Evolutionary conservation across 192 early-diverging fungal species (phyloP).

Genomic region (Mortierella hygrophila): DNA sequence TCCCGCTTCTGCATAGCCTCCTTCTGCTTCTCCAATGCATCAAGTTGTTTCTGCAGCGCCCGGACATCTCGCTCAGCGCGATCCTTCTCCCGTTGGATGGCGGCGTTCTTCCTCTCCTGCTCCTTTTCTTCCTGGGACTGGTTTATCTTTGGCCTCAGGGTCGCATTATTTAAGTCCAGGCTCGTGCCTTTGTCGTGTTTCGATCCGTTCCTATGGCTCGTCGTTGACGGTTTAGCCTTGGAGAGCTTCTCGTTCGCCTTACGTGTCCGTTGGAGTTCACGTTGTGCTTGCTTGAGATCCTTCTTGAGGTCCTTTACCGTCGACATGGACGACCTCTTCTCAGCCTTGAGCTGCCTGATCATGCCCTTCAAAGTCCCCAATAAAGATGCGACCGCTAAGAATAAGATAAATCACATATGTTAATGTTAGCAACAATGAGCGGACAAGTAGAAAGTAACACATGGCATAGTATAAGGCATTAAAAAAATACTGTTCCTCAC

Average conservation of each 20-base stretch:
- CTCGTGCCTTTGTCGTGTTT: background rate
- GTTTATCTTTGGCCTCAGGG: background rate
- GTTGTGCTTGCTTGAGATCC: constrained; percentile 21
- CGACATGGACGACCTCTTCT: constrained; percentile 23
- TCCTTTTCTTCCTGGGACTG: background rate
- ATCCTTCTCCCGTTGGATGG: constrained; percentile 26
- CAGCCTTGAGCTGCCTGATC: constrained; percentile 38
- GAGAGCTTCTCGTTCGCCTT: constrained; percentile 38
- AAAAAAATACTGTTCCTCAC: background rate
- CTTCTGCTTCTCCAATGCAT: constrained; percentile 25
- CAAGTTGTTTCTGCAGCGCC: constrained; percentile 16
- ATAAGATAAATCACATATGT: background rate
- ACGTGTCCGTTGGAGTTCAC: constrained; percentile 15
- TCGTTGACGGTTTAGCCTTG: background rate
- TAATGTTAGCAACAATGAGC: background rate
- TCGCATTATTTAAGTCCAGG: background rate
- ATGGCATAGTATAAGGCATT: background rate
- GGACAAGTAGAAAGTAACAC: background rate
- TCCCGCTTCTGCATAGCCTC: constrained; percentile 10
- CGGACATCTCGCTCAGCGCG: constrained; percentile 7
- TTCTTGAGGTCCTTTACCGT: constrained; percentile 21
- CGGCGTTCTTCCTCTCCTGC: constrained; percentile 7
- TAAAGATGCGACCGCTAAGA: constrained; percentile 32
- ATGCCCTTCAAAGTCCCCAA: constrained; percentile 40
- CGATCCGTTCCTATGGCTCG: background rate